Base-by-base conservation (phyloP, 495 filamentous ascomycete species). In the Hypoxylon trugodes region DNA sequence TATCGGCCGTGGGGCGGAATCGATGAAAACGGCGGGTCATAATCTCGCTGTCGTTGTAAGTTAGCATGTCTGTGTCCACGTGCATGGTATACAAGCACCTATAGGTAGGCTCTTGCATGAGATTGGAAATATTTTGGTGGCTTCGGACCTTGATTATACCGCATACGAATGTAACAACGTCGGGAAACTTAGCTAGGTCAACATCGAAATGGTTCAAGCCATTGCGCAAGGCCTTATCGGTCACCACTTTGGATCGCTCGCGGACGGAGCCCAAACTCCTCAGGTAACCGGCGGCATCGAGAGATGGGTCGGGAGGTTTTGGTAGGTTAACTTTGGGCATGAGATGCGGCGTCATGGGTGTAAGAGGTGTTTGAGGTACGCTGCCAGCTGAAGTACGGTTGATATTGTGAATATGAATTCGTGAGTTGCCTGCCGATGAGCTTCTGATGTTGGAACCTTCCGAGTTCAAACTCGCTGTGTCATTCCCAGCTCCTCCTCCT, bases 231-330 rank as follows among this genome's bases (percentile, higher is more conserved):
- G 95, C 95, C 74, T 90, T 92, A 53, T 89, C 81, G 47, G 90
- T 81, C 30, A 98, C 82, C 51, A 93, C 73, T 58, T 76, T 83
- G 68, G 83, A 88, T 53, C 93, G 81, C 68, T 97, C 90, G 25
- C 96, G 84, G 7, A 98, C 92, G 16, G 95, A 86, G 70, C 91
- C 86, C 65, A 98, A 87, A 76, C 94, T 98, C 61, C 90, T 84
- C 56, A 98, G 86, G 76, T 98, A 98, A 49, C 87, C 93, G 10
- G 90, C 94, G 12, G 95, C 95, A 72, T 98, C 94, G 62, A 96
- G 80, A 45, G 85, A 84, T 66, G 95, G 94, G 79, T 98, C 95
- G 35, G 95, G 94, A 3, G 92, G 85, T 72, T 84, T 89, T 46
- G 95, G 91, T 19, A 97, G 84, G 46, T 91, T 82, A 60, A 96